These are phyloP conservation scores for Ophiostoma triangulosporum DNA, from an alignment of 2,329 filamentous ascomycete genomes.

Conservation along the genomic window DNA sequence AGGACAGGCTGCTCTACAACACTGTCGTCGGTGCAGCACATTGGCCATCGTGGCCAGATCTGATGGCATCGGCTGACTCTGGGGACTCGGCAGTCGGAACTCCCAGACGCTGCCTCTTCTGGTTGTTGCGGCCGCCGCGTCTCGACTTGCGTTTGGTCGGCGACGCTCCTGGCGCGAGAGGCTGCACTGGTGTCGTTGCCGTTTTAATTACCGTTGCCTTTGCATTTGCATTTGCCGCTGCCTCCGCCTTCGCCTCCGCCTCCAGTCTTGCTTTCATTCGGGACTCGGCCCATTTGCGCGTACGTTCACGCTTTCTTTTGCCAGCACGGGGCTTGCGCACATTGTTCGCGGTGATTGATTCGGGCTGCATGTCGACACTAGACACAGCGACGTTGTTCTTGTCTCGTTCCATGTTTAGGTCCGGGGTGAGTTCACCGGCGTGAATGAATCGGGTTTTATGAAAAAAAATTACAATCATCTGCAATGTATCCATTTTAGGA, in stretches of 20 bases:
- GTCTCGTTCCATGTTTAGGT: too few species aligned
- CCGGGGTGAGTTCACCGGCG: too few species aligned
- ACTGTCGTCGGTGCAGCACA: not conserved
- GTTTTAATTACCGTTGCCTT: not conserved
- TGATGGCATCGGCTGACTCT: not conserved
- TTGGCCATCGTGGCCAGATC: not conserved
- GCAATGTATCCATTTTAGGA: slow-evolving; percentile 1
- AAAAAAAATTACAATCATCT: not conserved
- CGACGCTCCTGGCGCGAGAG: not conserved
- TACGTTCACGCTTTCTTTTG: not conserved
- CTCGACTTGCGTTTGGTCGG: not conserved
- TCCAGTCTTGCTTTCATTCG: too few species aligned
- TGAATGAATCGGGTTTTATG: too few species aligned
- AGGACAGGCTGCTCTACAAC: not conserved
- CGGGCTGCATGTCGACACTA: not conserved
- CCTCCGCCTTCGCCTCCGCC: not conserved
- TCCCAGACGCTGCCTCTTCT: not conserved
- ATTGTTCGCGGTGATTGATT: too few species aligned
- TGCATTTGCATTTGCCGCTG: not conserved
- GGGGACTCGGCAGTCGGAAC: not conserved
- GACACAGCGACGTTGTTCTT: too few species aligned
- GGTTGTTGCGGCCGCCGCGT: not conserved
- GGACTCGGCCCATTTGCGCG: not conserved
- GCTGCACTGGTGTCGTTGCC: not conserved
- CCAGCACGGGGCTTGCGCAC: too few species aligned